Base-by-base conservation (phyloP, 139 green algal species). In the Chlamydomonas incerta region DNA sequence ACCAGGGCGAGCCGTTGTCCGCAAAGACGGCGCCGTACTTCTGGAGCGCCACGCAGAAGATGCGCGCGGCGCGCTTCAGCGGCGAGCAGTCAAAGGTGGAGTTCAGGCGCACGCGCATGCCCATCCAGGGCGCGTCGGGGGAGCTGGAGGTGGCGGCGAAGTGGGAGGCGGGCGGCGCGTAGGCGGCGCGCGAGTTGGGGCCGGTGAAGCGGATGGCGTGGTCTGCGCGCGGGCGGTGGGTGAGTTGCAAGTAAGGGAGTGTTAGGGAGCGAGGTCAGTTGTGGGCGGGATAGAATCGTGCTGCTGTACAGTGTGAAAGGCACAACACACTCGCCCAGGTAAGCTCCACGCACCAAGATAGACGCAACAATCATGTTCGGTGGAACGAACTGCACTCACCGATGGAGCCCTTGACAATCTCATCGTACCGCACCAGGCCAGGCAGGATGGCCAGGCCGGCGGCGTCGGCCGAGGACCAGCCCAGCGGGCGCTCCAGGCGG, bases 401-500 rank as follows among this genome's bases (percentile, higher is more conserved):
- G 67, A 91, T 90, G 28, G 57, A 23, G n/a, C 84, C 83, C 72
- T 41, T 66, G 6, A 8, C 34, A 60, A 88, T 50, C 17, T 82
- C 72, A 55, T 87, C 81, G 6, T 80, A 57, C 47, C 58, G 68
- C 37, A 89, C 75, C 47, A 92, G 81, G 0, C 85, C 85, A 20
- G 85, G 62, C 20, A 74, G 29, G 41, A 92, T 80, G 21, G 85
- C 72, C 69, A 92, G 66, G 1, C 88, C 88, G 24, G 85, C 88
- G 3, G 88, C 88, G 46, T 92, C 88, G n/a, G 85, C 74, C 0
- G 67, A 84, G 58, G 85, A 87, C 88, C 88, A 92, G 37, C 85
- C 85, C 29, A 87, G 73, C 46, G 80, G 88, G 24, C 88, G 82
- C 41, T 58, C 70, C 57, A 63, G 70, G 2, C 70, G 60, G 37